phyloP scores from a whole-genome alignment of 345 rosid species.

The Boechera divaricarpa region DNA sequence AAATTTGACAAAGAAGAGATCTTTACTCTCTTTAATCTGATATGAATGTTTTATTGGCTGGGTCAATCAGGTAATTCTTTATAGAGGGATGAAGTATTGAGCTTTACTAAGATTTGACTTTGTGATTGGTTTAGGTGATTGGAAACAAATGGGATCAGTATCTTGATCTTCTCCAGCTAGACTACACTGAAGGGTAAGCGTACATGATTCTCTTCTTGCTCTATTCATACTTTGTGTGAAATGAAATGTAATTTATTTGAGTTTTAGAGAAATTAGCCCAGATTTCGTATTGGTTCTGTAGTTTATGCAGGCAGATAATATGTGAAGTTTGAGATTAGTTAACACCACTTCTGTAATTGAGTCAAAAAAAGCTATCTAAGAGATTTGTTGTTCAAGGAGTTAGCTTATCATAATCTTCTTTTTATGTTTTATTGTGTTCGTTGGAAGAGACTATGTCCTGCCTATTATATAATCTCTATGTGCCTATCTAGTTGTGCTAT shows the following conservation, averaged over 20 bases:
- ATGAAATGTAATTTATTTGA: not conserved
- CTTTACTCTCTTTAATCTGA: slow-evolving; percentile 1
- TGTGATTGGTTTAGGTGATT: slow-evolving; percentile 41
- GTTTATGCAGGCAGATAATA: not conserved
- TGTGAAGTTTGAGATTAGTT: slow-evolving; percentile 3
- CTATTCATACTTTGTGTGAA: slow-evolving; percentile 16
- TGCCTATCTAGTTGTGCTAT: not conserved
- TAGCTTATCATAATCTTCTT: not conserved
- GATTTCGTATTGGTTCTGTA: not conserved
- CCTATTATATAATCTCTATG: not conserved
- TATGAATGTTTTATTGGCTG: not conserved
- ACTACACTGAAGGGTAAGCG: slow-evolving; percentile 50
- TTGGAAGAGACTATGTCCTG: slow-evolving; percentile 2
- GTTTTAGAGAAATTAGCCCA: not conserved
- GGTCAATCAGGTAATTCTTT: not conserved
- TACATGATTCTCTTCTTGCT: not conserved
- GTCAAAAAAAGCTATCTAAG: not conserved
- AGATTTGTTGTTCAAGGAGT: not conserved
- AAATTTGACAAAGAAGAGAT: not conserved
- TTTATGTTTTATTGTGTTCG: not conserved
- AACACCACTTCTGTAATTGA: slow-evolving; percentile 6
- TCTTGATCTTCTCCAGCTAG: slow-evolving; percentile 49
- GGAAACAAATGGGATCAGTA: slow-evolving; percentile 51
- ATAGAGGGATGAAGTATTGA: slow-evolving; percentile 19
- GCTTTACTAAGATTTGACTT: slow-evolving; percentile 13